Evolutionary conservation across 2,329 filamentous ascomycete genomes (phyloP).

Genomic region (Colletotrichum abscissum): DNA sequence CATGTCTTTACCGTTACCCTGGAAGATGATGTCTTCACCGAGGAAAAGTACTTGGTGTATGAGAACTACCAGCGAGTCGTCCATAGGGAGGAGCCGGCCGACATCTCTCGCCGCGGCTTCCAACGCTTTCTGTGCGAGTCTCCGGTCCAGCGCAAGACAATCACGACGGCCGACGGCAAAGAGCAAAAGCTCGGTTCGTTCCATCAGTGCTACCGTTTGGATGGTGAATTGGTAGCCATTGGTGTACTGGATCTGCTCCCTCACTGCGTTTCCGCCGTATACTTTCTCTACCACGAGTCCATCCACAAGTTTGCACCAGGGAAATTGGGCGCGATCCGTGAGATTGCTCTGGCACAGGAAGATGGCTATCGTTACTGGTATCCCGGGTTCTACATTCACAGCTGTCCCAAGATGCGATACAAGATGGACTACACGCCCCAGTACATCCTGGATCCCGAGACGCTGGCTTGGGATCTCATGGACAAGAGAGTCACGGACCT

Average conservation of each 20-base stretch:
- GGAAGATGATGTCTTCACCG: conserved; percentile 76
- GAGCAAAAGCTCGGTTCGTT: conserved; percentile 75
- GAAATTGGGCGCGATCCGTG: conserved; percentile 79
- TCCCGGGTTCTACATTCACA: conserved; percentile 84
- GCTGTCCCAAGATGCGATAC: conserved; percentile 85
- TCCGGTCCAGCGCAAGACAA: conserved; percentile 64
- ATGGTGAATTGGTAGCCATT: conserved; percentile 80
- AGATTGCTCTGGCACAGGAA: conserved; percentile 78
- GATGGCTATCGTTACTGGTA: conserved; percentile 82
- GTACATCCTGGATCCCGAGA: conserved; percentile 77
- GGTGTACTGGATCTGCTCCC: conserved; percentile 83
- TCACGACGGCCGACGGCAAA: conserved; percentile 58
- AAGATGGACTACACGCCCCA: conserved; percentile 84
- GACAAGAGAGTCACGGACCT: conserved; percentile 61
- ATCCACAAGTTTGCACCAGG: conserved; percentile 77
- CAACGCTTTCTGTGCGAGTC: conserved; percentile 79
- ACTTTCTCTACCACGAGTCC: conserved; percentile 84
- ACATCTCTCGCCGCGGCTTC: conserved; percentile 73
- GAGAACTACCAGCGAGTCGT: conserved; percentile 80
- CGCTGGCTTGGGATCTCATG: conserved; percentile 70
- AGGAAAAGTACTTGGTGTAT: conserved; percentile 80
- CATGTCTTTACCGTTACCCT: conserved; percentile 77
- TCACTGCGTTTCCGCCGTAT: conserved; percentile 82
- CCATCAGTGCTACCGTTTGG: conserved; percentile 84
- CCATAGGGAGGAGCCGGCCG: conserved; percentile 72